A percentile compares a stretch with the other conserved stretches of the same genome.
These are phyloP conservation scores for Leptomonas seymouri DNA, from an alignment of 208 protist genomes.

Conservation along the genomic window DNA sequence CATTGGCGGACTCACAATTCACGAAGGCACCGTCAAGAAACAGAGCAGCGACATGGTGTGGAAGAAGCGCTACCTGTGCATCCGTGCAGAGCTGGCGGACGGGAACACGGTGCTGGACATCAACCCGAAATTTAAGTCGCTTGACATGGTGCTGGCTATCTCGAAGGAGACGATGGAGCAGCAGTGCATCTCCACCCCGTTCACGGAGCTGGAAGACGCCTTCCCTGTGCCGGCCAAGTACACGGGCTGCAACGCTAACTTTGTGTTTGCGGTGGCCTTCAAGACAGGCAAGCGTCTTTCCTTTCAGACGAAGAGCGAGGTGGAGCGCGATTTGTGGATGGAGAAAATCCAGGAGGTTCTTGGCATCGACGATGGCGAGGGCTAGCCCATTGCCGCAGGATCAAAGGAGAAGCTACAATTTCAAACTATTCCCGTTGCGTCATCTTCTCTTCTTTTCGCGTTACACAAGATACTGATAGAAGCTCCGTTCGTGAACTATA, in stretches of 20 bases:
- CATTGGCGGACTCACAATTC: slow-evolving; percentile 60
- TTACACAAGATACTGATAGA: no score
- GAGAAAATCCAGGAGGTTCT: slow-evolving; percentile 83
- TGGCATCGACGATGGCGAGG: slow-evolving; percentile 72
- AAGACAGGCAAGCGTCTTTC: slow-evolving; percentile 75
- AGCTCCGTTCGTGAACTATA: no score
- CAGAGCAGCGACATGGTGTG: slow-evolving; percentile 80
- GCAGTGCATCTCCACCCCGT: slow-evolving; percentile 77
- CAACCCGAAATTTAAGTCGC: slow-evolving; percentile 68
- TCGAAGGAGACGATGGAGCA: slow-evolving; percentile 82
- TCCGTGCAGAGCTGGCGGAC: slow-evolving; percentile 63
- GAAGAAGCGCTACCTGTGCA: slow-evolving; percentile 82
- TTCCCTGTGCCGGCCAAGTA: slow-evolving; percentile 82
- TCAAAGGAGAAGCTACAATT: slow-evolving; percentile 16
- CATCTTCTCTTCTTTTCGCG: not conserved
- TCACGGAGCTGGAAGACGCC: slow-evolving; percentile 76
- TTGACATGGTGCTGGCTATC: slow-evolving; percentile 71
- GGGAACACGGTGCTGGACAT: slow-evolving; percentile 49
- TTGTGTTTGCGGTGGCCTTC: slow-evolving; percentile 81
- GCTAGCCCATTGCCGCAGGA: slow-evolving; percentile 23
- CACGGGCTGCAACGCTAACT: slow-evolving; percentile 65
- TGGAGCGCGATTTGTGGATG: slow-evolving; percentile 78
- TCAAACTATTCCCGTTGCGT: slow-evolving; percentile 5
- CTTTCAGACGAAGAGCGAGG: slow-evolving; percentile 67
- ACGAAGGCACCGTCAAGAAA: slow-evolving; percentile 69